Percentiles rank a stretch among this genome's conserved stretches.
Conservation (phyloP, 2,329 filamentous ascomycete genomes). For the Boeremia exigua region DNA sequence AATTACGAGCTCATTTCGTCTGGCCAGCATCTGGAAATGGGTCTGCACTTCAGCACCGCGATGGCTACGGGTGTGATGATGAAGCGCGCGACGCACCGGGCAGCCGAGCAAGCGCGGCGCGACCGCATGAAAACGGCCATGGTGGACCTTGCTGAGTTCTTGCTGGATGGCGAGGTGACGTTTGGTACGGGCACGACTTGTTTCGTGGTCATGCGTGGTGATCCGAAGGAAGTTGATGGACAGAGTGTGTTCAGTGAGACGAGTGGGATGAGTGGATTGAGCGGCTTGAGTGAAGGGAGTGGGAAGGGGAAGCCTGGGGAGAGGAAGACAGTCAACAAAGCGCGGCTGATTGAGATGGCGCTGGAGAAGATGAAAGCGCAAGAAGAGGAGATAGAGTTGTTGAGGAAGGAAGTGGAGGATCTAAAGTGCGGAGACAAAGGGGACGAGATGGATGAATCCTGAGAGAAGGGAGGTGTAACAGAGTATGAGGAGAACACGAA, state of each 20-base stretch:
- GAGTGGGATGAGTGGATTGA: slow-evolving; percentile 10
- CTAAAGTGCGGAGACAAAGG: slow-evolving; percentile 17
- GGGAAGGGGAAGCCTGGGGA: slow-evolving; percentile 21
- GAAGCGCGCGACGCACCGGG: slow-evolving; percentile 40
- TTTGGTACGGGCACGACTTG: slow-evolving; percentile 40
- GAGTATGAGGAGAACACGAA: not conserved
- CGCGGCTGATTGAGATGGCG: slow-evolving; percentile 39
- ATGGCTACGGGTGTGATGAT: slow-evolving; percentile 44
- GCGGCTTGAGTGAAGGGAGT: slow-evolving; percentile 13
- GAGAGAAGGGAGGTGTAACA: not conserved
- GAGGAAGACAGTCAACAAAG: slow-evolving; percentile 41
- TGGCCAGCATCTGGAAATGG: slow-evolving; percentile 41
- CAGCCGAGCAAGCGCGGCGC: slow-evolving; percentile 41
- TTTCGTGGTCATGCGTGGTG: slow-evolving; percentile 36
- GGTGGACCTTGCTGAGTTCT: slow-evolving; percentile 38
- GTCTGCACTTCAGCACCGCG: slow-evolving; percentile 40
- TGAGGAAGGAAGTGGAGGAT: slow-evolving; percentile 34
- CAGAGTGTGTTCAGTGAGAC: slow-evolving; percentile 15
- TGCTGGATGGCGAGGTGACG: slow-evolving; percentile 40
- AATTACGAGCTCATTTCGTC: slow-evolving; percentile 41
- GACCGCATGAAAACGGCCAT: slow-evolving; percentile 42
- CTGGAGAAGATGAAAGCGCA: slow-evolving; percentile 40
- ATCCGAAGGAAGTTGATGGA: slow-evolving; percentile 6
- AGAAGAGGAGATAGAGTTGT: slow-evolving; percentile 35
- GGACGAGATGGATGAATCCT: slow-evolving; percentile 34